These are phyloP conservation scores for Bolboschoenus planiculmis DNA, from an alignment of 176 grass and related monocot species.

Conservation along the genomic window DNA sequence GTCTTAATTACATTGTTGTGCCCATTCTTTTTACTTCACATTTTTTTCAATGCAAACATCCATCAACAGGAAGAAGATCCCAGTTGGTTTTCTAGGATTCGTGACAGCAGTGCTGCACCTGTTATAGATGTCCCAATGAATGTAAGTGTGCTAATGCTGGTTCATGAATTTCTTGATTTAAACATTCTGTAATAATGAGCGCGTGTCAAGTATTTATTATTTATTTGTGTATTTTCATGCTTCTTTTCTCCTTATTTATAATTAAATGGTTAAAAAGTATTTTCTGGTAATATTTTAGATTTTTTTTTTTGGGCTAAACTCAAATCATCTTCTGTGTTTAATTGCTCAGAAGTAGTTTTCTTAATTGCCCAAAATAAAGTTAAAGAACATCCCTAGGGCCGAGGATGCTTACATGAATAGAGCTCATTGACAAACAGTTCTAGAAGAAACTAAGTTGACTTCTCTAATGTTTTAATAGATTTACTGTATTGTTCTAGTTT, in stretches of 20 bases:
- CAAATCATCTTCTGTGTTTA: not conserved
- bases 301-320: not conserved
- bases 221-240: not conserved
- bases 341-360: not conserved
- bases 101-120: constrained; percentile 56
- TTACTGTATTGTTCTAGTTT: not conserved
- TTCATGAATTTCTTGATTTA: not conserved
- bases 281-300: not conserved
- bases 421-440: constrained; percentile 9
- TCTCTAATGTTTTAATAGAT: not conserved
- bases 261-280: not conserved
- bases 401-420: not conserved
- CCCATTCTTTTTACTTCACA: constrained; percentile 1
- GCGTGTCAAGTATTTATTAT: not conserved
- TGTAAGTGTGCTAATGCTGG: constrained; percentile 42
- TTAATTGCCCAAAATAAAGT: not conserved
- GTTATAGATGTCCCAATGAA: constrained; percentile 81
- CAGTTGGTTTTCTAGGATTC: constrained; percentile 83
- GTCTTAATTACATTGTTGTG: constrained; percentile 9
- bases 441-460: not conserved
- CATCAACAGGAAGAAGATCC: constrained; percentile 89
- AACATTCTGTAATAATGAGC: not conserved
- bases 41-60: not conserved
- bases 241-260: not conserved
- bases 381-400: not conserved